Evolutionary conservation across 345 rosid species (phyloP), one percentile per base, ranked within the genome.

Genomic region (Linum tenue): DNA sequence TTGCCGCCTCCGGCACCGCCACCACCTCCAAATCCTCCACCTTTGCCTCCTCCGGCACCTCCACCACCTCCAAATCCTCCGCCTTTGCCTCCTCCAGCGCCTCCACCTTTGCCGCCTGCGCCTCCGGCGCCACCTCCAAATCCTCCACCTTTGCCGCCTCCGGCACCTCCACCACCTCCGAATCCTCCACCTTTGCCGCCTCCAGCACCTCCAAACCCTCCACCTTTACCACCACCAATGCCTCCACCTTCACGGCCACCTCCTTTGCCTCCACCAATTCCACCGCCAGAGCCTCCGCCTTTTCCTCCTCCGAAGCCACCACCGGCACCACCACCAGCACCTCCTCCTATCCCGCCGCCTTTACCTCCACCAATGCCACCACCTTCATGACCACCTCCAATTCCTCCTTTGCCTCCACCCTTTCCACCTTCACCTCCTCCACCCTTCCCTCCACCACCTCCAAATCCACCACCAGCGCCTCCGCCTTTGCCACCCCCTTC

Each of bases 281-380:
- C 60, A 3, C 40, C 37, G 0, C 50, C 22, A 15, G 3, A 8
- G 1, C 63, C 58, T 2, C 9, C 66, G 0, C 66, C 74, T 3
- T 62, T 61, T 0, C 68, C 68, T 0, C 1, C 10, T 0, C 64
- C 68, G 0, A 37, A 16, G 0, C 71, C 60, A 3, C 40, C 37
- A 0, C 71, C 63, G 1, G 48, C 48, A 10, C 48, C 48, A 5
- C 48, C 48, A 3, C 48, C 48, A 42, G 53, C 2, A 6, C 53
- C 53, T 5, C 17, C 63, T 4, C 71, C 71, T 2, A 15, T 31
- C 2, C 75, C 64, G 0, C 5, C 39, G 2, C 64, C 70, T 0
- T 57, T 59, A 0, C 67, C 70, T 1, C 7, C 16, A 0, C 75
- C 75, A 1, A 39, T 36, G 0, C 59, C 75, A 37, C 14, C 2